Conservation (phyloP, 2,329 filamentous ascomycete species). For the Plectosphaerella plurivora region DNA sequence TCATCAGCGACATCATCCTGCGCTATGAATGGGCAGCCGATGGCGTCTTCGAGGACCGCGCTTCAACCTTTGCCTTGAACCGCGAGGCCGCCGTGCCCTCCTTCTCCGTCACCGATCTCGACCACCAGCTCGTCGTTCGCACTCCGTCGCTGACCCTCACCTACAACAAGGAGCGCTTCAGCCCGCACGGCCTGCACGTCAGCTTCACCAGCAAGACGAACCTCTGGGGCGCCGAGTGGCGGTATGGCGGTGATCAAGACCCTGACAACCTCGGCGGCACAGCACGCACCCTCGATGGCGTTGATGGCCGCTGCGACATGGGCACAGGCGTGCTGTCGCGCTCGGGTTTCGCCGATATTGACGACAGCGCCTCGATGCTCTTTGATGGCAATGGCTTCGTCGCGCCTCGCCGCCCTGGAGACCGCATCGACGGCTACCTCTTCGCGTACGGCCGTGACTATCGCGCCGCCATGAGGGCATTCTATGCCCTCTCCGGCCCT, state of each 20-base stretch:
- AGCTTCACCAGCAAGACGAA: constrained; percentile 36
- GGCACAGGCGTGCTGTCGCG: constrained; percentile 46
- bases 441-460: constrained; percentile 57
- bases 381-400: constrained; percentile 51
- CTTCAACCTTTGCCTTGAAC: constrained; percentile 57
- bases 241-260: constrained; percentile 39
- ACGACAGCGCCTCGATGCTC: constrained; percentile 53
- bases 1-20: constrained; percentile 51
- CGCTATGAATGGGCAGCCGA: constrained; percentile 61
- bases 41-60: constrained; percentile 56
- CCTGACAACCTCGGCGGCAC: constrained; percentile 39
- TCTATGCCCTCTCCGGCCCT: constrained; percentile 51
- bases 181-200: constrained; percentile 41
- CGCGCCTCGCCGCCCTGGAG: constrained; percentile 37
- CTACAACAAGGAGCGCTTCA: constrained; percentile 55
- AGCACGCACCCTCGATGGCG: constrained; percentile 48
- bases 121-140: constrained; percentile 47
- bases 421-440: constrained; percentile 53
- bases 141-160: constrained; percentile 50
- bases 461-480: constrained; percentile 45
- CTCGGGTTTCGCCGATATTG: constrained; percentile 45
- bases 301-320: constrained; percentile 44
- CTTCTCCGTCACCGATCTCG: constrained; percentile 41
- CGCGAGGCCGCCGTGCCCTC: constrained; percentile 38
- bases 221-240: constrained; percentile 40